Conservation (phyloP, 1,139 yeast species). For the Lodderomyces orthopsilosis region DNA sequence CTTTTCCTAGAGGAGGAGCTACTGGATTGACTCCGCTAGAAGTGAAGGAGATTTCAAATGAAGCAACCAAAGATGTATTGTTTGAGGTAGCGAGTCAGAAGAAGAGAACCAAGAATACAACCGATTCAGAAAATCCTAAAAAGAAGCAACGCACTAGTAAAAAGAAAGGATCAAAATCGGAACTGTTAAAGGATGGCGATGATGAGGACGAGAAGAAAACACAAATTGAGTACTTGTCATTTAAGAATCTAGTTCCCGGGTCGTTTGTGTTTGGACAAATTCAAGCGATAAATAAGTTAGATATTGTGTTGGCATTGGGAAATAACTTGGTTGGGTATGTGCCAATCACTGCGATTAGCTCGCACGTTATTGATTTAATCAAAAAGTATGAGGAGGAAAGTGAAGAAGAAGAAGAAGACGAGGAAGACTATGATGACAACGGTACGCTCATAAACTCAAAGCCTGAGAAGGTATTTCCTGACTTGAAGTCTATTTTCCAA, state of each 20-base stretch:
- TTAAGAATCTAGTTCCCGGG: constrained; percentile 66
- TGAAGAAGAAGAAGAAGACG: constrained; percentile 44
- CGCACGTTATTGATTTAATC: constrained; percentile 54
- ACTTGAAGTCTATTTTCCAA: constrained; percentile 51
- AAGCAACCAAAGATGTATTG: constrained; percentile 84
- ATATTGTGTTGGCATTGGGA: constrained; percentile 70
- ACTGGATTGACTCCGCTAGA: constrained; percentile 85
- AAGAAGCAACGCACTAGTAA: constrained; percentile 26
- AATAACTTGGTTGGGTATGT: constrained; percentile 80
- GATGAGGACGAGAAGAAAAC: constrained; percentile 26
- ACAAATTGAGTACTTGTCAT: constrained; percentile 58
- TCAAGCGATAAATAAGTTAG: constrained; percentile 55
- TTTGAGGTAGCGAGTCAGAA: constrained; percentile 48
- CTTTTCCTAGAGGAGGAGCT: constrained; percentile 96
- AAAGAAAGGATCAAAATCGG: constrained; percentile 32
- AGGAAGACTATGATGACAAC: constrained; percentile 36
- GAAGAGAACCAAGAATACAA: constrained; percentile 28
- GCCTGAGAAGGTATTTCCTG: constrained; percentile 47
- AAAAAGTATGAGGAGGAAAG: constrained; percentile 46
- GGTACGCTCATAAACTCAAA: constrained; percentile 17
- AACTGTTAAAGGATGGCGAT: constrained; percentile 19
- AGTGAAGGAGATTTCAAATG: constrained; percentile 87
- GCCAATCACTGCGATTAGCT: constrained; percentile 72
- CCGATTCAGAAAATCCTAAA: constrained; percentile 23
- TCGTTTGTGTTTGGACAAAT: constrained; percentile 77